These are phyloP conservation scores for Entophlyctis luteolus DNA, from an alignment of 192 early-diverging fungal genomes.

Conservation along the genomic window DNA sequence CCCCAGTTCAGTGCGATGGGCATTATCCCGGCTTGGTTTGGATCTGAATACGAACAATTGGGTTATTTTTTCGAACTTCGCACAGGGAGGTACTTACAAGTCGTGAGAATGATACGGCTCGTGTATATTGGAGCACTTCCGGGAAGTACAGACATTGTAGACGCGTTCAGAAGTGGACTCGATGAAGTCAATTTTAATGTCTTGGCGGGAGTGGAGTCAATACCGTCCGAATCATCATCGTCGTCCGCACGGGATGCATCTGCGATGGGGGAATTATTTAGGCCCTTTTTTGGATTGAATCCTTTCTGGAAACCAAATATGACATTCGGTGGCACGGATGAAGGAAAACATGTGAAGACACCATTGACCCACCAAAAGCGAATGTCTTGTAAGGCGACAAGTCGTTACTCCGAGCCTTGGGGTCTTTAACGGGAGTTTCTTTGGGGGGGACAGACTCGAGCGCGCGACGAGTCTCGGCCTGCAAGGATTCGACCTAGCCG, in stretches of 20 bases:
- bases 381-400: not conserved
- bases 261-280: not conserved
- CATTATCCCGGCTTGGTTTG: constrained; percentile 63
- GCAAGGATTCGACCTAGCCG: constrained; percentile 20
- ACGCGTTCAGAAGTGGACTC: not conserved
- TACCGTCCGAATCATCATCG: constrained; percentile 27
- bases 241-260: not conserved
- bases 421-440: constrained; percentile 1
- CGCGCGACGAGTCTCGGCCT: constrained; percentile 3
- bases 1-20: constrained; percentile 76
- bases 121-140: constrained; percentile 40
- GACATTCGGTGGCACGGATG: not conserved
- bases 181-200: not conserved
- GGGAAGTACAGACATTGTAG: not conserved
- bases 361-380: not conserved
- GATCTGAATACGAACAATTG: constrained; percentile 29
- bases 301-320: not conserved
- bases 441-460: not conserved
- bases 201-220: constrained; percentile 4
- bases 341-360: not conserved
- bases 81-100: constrained; percentile 31
- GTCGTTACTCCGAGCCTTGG: not conserved
- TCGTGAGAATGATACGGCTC: constrained; percentile 63
- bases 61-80: not conserved
- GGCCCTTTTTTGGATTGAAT: no score